These are phyloP conservation scores for Ogataea saltuana DNA, from an alignment of 805 yeast species.

Conservation along the genomic window DNA sequence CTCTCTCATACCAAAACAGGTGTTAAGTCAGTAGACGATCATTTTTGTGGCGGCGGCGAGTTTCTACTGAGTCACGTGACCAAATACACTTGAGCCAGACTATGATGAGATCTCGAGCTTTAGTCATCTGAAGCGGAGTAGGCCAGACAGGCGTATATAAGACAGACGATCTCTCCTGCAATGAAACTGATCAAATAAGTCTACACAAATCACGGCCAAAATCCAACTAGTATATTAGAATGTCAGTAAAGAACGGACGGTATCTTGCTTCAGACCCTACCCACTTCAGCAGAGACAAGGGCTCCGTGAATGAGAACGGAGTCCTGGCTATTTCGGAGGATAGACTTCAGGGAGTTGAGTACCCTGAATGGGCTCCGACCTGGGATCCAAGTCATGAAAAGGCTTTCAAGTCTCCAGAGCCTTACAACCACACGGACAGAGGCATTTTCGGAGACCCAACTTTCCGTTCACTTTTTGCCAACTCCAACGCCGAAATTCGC, in stretches of 20 bases:
- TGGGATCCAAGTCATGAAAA: slow-evolving; percentile 59
- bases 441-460: slow-evolving; percentile 62
- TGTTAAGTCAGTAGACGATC: no score
- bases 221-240: no score
- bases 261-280: slow-evolving; percentile 24
- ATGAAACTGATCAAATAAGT: no score
- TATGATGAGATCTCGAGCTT: no score
- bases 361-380: slow-evolving; percentile 63
- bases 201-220: no score
- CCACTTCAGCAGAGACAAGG: slow-evolving; percentile 51
- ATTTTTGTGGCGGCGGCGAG: no score
- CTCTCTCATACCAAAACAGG: no score
- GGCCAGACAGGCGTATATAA: no score
- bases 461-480: slow-evolving; percentile 47
- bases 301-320: slow-evolving; percentile 48
- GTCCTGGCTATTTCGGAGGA: slow-evolving; percentile 44
- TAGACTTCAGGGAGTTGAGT: slow-evolving; percentile 35
- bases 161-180: no score
- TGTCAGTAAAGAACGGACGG: neutral
- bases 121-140: no score
- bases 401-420: slow-evolving; percentile 35
- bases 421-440: slow-evolving; percentile 58
- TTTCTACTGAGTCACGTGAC: no score
- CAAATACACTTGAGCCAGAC: no score
- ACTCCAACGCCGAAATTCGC: slow-evolving; percentile 27